These are phyloP conservation scores for Immersiporthe knoxdaviesiana DNA, from an alignment of 2,329 filamentous ascomycete species.

Conservation along the genomic window DNA sequence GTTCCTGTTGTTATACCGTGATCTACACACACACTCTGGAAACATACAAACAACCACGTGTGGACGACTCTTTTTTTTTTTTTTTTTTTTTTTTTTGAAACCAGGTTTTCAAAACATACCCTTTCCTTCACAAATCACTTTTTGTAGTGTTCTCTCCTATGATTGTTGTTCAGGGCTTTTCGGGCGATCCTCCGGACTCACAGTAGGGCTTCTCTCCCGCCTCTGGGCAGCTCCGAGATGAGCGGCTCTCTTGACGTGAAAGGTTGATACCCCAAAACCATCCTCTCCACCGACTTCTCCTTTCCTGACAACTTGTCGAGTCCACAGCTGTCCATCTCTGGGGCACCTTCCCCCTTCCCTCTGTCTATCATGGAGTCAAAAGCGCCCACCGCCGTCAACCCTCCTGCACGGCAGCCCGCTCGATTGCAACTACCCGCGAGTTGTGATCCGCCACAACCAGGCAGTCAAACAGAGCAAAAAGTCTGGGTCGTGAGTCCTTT, in stretches of 20 bases:
- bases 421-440: constrained; percentile 72
- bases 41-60: neutral
- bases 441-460: constrained; percentile 79
- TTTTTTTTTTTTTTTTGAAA: too few species aligned
- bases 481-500: constrained; percentile 78
- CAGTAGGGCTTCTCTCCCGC: neutral
- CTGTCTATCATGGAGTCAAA: constrained; percentile 33
- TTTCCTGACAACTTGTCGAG: neutral
- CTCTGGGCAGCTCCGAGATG: neutral
- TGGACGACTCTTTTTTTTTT: neutral
- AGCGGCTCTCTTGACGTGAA: neutral
- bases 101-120: neutral
- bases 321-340: neutral
- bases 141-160: neutral
- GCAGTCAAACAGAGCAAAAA: constrained; percentile 71
- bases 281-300: neutral
- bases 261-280: neutral
- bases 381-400: constrained; percentile 30
- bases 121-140: too few species aligned
- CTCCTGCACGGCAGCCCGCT: constrained; percentile 41
- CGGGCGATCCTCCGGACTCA: neutral
- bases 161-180: neutral
- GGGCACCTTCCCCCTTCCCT: neutral
- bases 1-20: neutral
- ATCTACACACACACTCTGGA: neutral